These are phyloP conservation scores for Fusarium dlaminii DNA, from an alignment of 2,329 filamentous ascomycete genomes.

Conservation along the genomic window DNA sequence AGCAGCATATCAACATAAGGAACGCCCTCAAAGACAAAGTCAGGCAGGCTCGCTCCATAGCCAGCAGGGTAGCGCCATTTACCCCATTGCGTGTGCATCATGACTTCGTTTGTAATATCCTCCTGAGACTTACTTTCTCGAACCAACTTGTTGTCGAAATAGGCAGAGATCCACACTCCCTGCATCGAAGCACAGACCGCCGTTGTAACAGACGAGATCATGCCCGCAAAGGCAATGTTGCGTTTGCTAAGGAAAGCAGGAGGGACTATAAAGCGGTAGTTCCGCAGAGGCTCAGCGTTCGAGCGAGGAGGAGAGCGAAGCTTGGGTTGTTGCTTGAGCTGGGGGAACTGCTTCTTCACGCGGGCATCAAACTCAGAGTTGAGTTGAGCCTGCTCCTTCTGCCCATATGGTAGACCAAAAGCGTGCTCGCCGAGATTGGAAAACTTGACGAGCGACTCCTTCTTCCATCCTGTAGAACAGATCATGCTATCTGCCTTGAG, in stretches of 20 bases:
- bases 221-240: background rate
- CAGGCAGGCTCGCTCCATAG: background rate
- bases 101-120: background rate
- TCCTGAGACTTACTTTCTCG: background rate
- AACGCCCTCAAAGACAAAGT: background rate
- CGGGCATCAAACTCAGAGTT: background rate
- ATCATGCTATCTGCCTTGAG: slow-evolving; percentile 58
- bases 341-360: background rate
- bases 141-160: background rate
- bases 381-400: background rate
- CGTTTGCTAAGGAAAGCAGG: background rate
- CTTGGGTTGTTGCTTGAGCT: background rate
- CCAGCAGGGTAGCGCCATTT: slow-evolving; percentile 7
- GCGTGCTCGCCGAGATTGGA: background rate
- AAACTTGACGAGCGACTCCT: background rate
- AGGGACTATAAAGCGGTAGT: background rate
- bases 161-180: background rate
- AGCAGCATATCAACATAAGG: slow-evolving; percentile 7
- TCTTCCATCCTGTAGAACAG: slow-evolving; percentile 63
- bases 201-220: background rate
- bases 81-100: background rate
- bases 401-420: background rate
- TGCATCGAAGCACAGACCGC: background rate
- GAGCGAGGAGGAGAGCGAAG: background rate
- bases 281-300: background rate